Base-by-base conservation (phyloP, 1,139 yeast species). In the Yamadazyma blattariae region DNA sequence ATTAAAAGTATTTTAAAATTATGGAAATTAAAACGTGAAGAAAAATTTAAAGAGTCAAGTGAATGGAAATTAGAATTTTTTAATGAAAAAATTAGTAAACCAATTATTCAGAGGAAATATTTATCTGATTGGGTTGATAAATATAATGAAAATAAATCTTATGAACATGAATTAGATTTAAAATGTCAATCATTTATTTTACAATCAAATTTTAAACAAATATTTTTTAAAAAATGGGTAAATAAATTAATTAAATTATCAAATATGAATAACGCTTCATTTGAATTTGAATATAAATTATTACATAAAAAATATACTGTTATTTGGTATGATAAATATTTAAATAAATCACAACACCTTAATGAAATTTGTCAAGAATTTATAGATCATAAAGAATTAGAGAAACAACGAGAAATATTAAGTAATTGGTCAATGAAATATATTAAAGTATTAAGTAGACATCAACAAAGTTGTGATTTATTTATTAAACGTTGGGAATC, bases 381-480 rank as follows among this genome's bases (percentile, higher is more conserved):
- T 25, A 21, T 54, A 7, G 63, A 58, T 33, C 59, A 57, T 28
- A 50, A 45, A 22, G 69, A 65, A 25, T 54, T 61, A 25, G 46
- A 40, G 16, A 48, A 41, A 27, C 54, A 54, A 8, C 46, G 56
- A 17, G 62, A 55, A 15, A 38, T 51, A 4, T 44, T 68, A n/a
- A 53, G 65, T 26, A 51, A 46, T 11, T 69, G 75, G 75, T 57
- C 66, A 1, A 61, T 67, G 64, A 60, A 57, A 32, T 56, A 57
- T 34, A 59, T 64, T 33, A 66, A 63, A 42, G 49, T 49, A 19
- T 53, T 61, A 8, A 51, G 53, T 13, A 47, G 71, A 30, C 62
- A 65, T 40, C 56, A 61, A 30, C 71, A 65, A 35, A 58, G 64
- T 22, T 64, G 66, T 45, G 64, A 61, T 11, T 46, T 61, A 31